Percentiles rank a stretch among this genome's conserved stretches.
These are phyloP conservation scores for Pichia kluyveri DNA, from an alignment of 805 yeast genomes.

Conservation along the genomic window DNA sequence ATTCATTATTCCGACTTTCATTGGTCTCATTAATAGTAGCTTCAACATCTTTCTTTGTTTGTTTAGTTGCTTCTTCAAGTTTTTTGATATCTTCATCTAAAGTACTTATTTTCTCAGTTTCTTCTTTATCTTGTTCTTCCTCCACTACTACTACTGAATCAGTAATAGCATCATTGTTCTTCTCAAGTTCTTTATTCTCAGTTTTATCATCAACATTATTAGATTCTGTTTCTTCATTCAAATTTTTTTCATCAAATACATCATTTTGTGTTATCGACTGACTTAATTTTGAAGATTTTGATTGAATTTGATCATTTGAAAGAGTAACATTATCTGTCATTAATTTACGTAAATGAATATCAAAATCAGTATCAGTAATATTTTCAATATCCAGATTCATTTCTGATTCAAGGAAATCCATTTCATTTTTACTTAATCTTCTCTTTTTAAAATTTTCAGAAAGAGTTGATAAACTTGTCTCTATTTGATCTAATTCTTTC, in stretches of 20 bases:
- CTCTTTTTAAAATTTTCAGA: conserved; percentile 7
- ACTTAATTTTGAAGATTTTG: too few relatives aligned
- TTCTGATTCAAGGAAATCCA: conserved; percentile 19
- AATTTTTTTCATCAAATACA: too few relatives aligned
- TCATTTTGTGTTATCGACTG: too few relatives aligned
- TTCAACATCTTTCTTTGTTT: too few relatives aligned
- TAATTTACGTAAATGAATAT: conserved; percentile 20
- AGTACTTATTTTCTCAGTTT: too few relatives aligned
- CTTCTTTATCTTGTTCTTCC: too few relatives aligned
- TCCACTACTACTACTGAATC: too few relatives aligned
- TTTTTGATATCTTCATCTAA: background rate
- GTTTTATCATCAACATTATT: background rate
- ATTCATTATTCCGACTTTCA: too few relatives aligned
- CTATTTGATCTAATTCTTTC: conserved; percentile 10
- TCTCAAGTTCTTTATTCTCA: too few relatives aligned
- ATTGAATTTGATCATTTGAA: background rate
- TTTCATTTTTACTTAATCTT: conserved; percentile 9
- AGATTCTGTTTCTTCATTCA: background rate
- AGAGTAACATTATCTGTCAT: conserved; percentile 10
- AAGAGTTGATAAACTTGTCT: conserved; percentile 5
- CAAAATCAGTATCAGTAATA: conserved; percentile 23
- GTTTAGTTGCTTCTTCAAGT: too few relatives aligned
- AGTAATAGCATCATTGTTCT: too few relatives aligned
- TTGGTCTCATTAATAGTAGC: too few relatives aligned
- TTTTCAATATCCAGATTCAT: conserved; percentile 19